Percentiles rank a stretch among this genome's conserved stretches.
Conservation (phyloP, 306 rosid genomes). For the Elaeagnus macrophylla region DNA sequence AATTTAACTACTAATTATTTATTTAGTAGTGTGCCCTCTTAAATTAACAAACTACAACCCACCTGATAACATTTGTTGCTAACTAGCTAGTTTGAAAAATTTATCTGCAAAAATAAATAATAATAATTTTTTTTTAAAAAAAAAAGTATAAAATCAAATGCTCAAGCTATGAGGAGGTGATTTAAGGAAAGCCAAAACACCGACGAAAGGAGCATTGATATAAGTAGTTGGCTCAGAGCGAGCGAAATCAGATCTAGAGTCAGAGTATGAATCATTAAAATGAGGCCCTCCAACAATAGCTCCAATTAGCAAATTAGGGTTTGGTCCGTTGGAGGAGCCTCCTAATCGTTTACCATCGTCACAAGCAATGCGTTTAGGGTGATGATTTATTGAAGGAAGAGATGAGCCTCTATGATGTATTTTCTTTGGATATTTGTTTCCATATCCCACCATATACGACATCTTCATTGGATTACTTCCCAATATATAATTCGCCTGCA, state of each 20-base stretch:
- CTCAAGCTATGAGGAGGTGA: not conserved
- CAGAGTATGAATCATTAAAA: constrained; percentile 22
- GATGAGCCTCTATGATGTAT: constrained; percentile 49
- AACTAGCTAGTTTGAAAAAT: too few relatives aligned
- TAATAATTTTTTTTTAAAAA: too few relatives aligned
- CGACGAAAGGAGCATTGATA: constrained; percentile 50
- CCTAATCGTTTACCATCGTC: constrained; percentile 25
- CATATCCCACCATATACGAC: constrained; percentile 59
- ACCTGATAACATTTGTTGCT: too few relatives aligned
- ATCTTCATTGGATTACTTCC: constrained; percentile 13
- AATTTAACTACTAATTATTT: too few relatives aligned
- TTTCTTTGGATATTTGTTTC: constrained; percentile 28
- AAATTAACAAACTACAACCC: too few relatives aligned
- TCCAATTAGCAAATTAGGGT: constrained; percentile 34
- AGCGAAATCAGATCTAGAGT: constrained; percentile 29
- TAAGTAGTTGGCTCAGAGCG: constrained; percentile 46
- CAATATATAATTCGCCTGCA: constrained; percentile 2
- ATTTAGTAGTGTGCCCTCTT: too few relatives aligned
- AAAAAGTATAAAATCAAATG: too few relatives aligned
- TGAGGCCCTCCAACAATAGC: constrained; percentile 48
- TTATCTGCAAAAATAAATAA: too few relatives aligned
- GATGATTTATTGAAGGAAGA: constrained; percentile 25
- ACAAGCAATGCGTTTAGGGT: constrained; percentile 24
- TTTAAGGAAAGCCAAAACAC: constrained; percentile 43
- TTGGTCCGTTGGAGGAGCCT: constrained; percentile 13